Conservation (phyloP, 495 filamentous ascomycete genomes). For the Podospora pseudopauciseta region DNA sequence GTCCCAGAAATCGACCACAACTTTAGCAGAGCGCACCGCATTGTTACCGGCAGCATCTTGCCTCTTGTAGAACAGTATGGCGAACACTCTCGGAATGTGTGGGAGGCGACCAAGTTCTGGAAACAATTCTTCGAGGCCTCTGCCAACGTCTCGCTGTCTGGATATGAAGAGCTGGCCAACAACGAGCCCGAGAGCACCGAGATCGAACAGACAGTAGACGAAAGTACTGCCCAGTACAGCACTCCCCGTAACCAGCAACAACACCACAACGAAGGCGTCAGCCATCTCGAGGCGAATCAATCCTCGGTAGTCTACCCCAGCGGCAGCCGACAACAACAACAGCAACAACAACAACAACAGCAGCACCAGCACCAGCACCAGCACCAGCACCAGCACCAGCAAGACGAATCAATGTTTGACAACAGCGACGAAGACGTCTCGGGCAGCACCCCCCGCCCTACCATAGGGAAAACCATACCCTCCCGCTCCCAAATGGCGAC, state of each 20-base stretch:
- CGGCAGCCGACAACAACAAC: not conserved
- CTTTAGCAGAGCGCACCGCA: conserved; percentile 93
- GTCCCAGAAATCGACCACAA: conserved; percentile 90
- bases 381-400: conserved; percentile 8
- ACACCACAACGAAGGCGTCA: conserved; percentile 32
- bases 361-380: conserved; percentile 13
- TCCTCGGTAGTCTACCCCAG: conserved; percentile 27
- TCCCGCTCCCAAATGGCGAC: conserved; percentile 50
- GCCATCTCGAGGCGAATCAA: conserved; percentile 37
- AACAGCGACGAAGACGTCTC: conserved; percentile 48
- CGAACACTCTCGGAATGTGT: conserved; percentile 87
- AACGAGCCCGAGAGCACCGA: conserved; percentile 45
- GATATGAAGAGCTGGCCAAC: conserved; percentile 76
- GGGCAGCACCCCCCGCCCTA: conserved; percentile 52
- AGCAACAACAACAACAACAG: conserved; percentile 9
- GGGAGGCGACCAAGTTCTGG: conserved; percentile 99
- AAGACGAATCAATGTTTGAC: conserved; percentile 53
- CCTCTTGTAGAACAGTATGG: conserved; percentile 96
- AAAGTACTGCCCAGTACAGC: conserved; percentile 40
- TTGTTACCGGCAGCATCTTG: conserved; percentile 89
- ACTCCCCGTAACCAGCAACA: conserved; percentile 37
- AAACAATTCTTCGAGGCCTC: conserved; percentile 99
- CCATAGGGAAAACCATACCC: conserved; percentile 41
- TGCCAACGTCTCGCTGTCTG: conserved; percentile 94
- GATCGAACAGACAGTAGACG: conserved; percentile 36